A percentile compares a stretch with the other conserved stretches of the same genome.
phyloP scores from a whole-genome alignment of 805 yeast genomes.

The Wickerhamiella musiphila region DNA sequence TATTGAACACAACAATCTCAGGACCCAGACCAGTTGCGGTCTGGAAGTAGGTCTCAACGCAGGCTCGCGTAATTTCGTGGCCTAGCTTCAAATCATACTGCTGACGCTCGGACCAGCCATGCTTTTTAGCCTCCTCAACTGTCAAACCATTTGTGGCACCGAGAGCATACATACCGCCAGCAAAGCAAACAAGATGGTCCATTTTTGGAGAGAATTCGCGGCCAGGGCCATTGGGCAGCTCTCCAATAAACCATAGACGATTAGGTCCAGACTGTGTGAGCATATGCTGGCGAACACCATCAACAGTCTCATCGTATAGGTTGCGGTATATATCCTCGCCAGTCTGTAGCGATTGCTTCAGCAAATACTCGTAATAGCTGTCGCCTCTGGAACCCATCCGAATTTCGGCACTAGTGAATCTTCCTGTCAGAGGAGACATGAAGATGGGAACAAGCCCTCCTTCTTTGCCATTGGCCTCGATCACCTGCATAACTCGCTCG shows the following conservation, averaged over 20 bases:
- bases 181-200: slow-evolving; percentile 35
- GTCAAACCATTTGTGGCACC: slow-evolving; percentile 24
- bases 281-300: slow-evolving; percentile 26
- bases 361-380: slow-evolving; percentile 33
- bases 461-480: slow-evolving; percentile 45
- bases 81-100: slow-evolving; percentile 28
- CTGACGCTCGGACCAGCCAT: slow-evolving; percentile 22
- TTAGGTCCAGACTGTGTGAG: slow-evolving; percentile 27
- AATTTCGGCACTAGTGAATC: slow-evolving; percentile 44
- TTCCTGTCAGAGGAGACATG: slow-evolving; percentile 58
- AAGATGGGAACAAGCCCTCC: slow-evolving; percentile 76
- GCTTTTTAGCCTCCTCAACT: slow-evolving; percentile 14
- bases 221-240: slow-evolving; percentile 10
- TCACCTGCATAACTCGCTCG: slow-evolving; percentile 52
- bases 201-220: slow-evolving; percentile 17
- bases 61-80: slow-evolving; percentile 22
- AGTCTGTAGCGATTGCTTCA: slow-evolving; percentile 31
- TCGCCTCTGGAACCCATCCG: slow-evolving; percentile 86
- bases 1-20: slow-evolving; percentile 73
- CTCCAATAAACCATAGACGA: slow-evolving; percentile 22
- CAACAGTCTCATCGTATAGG: slow-evolving; percentile 19
- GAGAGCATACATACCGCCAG: slow-evolving; percentile 37
- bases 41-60: slow-evolving; percentile 29
- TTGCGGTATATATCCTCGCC: slow-evolving; percentile 19
- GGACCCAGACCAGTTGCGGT: slow-evolving; percentile 69